Percentiles rank a stretch among this genome's conserved stretches.
These are phyloP conservation scores for Dimocarpus longan DNA, from an alignment of 345 rosid species.

Conservation along the genomic window DNA sequence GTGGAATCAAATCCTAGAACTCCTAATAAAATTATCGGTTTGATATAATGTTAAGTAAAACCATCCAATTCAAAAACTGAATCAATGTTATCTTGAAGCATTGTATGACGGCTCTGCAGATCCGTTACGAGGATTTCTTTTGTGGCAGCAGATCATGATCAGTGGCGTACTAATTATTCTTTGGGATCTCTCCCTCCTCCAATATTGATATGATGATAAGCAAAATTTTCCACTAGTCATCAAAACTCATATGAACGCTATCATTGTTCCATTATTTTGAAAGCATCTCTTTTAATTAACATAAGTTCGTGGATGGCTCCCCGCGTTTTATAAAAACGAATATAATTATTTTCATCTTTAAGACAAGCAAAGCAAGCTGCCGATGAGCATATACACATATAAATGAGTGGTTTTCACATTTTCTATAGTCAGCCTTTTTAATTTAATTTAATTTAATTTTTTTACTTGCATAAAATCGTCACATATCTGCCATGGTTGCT, in stretches of 20 bases:
- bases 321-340: slow-evolving; percentile 4
- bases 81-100: too few relatives aligned
- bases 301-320: background rate
- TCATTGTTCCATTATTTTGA: slow-evolving; percentile 16
- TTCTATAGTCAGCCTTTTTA: background rate
- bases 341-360: background rate
- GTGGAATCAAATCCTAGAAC: too few relatives aligned
- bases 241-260: background rate
- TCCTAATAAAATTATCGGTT: too few relatives aligned
- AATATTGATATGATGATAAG: background rate
- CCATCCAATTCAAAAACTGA: too few relatives aligned
- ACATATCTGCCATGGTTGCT: background rate
- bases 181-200: background rate
- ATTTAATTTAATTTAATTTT: background rate
- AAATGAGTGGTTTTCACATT: slow-evolving; percentile 15
- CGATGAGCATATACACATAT: background rate
- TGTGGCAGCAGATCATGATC: background rate
- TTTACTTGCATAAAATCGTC: slow-evolving; percentile 9
- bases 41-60: too few relatives aligned
- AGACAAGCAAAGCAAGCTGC: background rate
- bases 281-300: background rate
- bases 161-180: background rate
- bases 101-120: background rate
- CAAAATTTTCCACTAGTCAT: background rate
- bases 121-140: background rate